These are phyloP conservation scores for Diaporthe ampelina DNA, from an alignment of 2,329 filamentous ascomycete species.

Conservation along the genomic window DNA sequence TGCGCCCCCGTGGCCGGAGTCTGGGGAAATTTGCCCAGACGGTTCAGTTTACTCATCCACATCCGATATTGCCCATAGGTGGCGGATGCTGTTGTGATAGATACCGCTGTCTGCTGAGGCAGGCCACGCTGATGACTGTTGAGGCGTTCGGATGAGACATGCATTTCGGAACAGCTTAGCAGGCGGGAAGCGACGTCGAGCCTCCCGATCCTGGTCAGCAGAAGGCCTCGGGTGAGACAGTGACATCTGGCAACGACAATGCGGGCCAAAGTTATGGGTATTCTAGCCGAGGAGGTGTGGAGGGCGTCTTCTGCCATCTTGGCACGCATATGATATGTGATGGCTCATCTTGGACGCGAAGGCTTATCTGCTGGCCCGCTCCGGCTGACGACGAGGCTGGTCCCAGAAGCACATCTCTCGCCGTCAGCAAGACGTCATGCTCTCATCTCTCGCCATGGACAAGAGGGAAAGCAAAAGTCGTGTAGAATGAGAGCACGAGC, in stretches of 20 bases:
- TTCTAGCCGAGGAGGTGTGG: slow-evolving; percentile 26
- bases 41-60: not conserved
- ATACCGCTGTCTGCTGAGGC: not conserved
- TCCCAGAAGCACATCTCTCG: not conserved
- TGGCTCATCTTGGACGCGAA: not conserved
- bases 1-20: not conserved
- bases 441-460: not conserved
- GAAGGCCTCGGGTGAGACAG: slow-evolving; percentile 37
- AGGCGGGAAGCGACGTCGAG: slow-evolving; percentile 37
- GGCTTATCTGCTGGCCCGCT: not conserved
- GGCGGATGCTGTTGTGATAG: not conserved
- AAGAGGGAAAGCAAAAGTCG: not conserved
- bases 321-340: slow-evolving; percentile 25
- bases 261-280: slow-evolving; percentile 29
- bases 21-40: not conserved
- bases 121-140: slow-evolving; percentile 2
- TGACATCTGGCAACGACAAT: slow-evolving; percentile 20
- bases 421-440: not conserved
- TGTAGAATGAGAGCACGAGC: not conserved
- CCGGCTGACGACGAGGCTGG: slow-evolving; percentile 1
- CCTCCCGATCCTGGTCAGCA: slow-evolving; percentile 37
- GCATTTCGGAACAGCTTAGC: slow-evolving; percentile 40
- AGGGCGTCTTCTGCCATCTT: not conserved
- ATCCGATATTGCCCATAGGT: not conserved
- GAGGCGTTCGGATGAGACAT: slow-evolving; percentile 34